A percentile compares a stretch with the other conserved stretches of the same genome.
Evolutionary conservation across 306 rosid genomes (phyloP).

Genomic region (Fagus sylvatica): DNA sequence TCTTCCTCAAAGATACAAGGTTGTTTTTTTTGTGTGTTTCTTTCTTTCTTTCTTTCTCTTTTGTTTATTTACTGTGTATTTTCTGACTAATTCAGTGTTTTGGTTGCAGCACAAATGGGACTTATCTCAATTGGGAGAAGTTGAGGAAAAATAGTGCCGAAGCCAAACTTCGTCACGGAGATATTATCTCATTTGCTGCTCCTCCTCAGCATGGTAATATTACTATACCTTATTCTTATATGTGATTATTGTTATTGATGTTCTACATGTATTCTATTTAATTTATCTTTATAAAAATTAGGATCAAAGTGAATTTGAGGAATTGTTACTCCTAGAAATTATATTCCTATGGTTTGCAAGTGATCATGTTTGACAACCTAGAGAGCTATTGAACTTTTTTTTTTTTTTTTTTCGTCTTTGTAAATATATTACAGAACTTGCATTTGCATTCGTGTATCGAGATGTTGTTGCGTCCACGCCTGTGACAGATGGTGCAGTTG

Average conservation of each 20-base stretch:
- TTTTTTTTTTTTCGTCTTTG: conserved; percentile 21
- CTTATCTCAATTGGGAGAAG: conserved; percentile 83
- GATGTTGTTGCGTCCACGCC: conserved; percentile 49
- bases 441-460: conserved; percentile 85
- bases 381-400: conserved; percentile 18
- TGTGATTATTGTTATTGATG: too few relatives aligned
- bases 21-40: conserved; percentile 26
- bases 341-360: not conserved
- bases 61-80: not conserved
- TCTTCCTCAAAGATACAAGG: conserved; percentile 81
- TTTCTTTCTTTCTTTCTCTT: not conserved
- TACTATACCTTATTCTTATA: too few relatives aligned
- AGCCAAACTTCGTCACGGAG: conserved; percentile 76
- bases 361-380: conserved; percentile 4
- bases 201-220: conserved; percentile 80
- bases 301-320: not conserved
- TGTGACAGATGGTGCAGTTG: conserved; percentile 40
- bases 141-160: conserved; percentile 55
- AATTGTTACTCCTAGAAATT: not conserved
- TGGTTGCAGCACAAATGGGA: conserved; percentile 76
- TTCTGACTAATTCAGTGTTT: conserved; percentile 27
- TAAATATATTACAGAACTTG: conserved; percentile 33
- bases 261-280: too few relatives aligned
- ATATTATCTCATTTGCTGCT: conserved; percentile 82
- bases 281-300: too few relatives aligned